phyloP scores from a whole-genome alignment of 75 land plant genomes.

The Isoetes taiwanensis region DNA sequence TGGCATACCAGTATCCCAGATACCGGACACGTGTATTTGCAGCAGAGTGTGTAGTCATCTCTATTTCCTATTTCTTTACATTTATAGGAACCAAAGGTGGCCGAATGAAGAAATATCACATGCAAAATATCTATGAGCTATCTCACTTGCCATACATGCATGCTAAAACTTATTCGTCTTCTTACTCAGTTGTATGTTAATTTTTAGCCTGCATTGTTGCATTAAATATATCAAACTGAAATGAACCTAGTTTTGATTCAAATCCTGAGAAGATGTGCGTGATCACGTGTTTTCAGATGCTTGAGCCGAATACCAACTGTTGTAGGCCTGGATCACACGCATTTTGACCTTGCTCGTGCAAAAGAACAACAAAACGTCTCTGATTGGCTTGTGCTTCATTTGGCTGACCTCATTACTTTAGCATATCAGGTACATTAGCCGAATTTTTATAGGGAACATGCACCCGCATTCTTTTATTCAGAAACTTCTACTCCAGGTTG shows the following conservation, averaged over 20 bases:
- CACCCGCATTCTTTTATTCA: neutral
- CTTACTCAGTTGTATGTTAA: no score
- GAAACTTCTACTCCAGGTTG: constrained; percentile 34
- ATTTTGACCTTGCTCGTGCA: constrained; percentile 75
- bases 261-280: no score
- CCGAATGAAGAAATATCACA: no score
- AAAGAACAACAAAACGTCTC: constrained; percentile 17
- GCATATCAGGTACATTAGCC: constrained; percentile 72
- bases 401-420: constrained; percentile 82
- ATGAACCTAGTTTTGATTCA: no score
- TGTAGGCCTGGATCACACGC: constrained; percentile 67
- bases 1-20: constrained; percentile 51
- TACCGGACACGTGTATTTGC: constrained; percentile 90
- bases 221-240: no score
- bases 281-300: constrained; percentile 37
- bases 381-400: constrained; percentile 79
- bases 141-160: no score
- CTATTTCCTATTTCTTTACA: no score
- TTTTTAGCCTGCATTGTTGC: no score
- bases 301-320: constrained; percentile 64
- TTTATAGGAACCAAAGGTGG: no score
- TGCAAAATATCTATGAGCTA: no score
- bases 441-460: neutral
- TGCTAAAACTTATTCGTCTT: no score
- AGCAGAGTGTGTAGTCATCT: constrained; percentile 73